Percentiles rank a stretch among this genome's conserved stretches.
phyloP scores from a whole-genome alignment of 2,329 filamentous ascomycete genomes.

The Botryotinia convoluta region DNA sequence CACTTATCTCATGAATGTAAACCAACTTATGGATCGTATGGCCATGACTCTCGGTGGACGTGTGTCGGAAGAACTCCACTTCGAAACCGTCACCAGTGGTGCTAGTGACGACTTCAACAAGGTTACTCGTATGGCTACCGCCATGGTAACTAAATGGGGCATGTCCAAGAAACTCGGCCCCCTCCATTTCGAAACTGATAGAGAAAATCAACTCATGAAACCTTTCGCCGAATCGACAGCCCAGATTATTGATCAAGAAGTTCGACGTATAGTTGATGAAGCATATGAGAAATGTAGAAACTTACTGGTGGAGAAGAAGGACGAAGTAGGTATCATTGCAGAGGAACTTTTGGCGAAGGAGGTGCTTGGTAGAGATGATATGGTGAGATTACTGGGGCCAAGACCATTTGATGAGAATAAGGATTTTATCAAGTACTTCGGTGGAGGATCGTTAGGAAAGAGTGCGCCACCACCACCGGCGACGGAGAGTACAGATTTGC shows the following conservation, averaged over 20 bases:
- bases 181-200: slow-evolving; percentile 77
- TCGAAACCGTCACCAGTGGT: slow-evolving; percentile 91
- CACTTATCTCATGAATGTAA: slow-evolving; percentile 91
- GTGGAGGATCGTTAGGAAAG: slow-evolving; percentile 50
- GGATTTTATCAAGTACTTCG: slow-evolving; percentile 95
- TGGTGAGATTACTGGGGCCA: slow-evolving; percentile 82
- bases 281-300: slow-evolving; percentile 89
- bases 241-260: slow-evolving; percentile 86
- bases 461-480: slow-evolving; percentile 58
- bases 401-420: slow-evolving; percentile 77
- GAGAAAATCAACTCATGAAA: slow-evolving; percentile 81
- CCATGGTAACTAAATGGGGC: slow-evolving; percentile 99
- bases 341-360: slow-evolving; percentile 93
- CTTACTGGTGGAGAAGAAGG: slow-evolving; percentile 80
- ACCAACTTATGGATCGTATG: slow-evolving; percentile 99
- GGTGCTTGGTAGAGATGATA: slow-evolving; percentile 85
- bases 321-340: slow-evolving; percentile 82
- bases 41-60: slow-evolving; percentile 97
- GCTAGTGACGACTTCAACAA: slow-evolving; percentile 98
- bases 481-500: slow-evolving; percentile 39
- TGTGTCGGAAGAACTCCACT: slow-evolving; percentile 93
- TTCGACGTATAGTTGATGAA: slow-evolving; percentile 85
- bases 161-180: slow-evolving; percentile 96
- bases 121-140: slow-evolving; percentile 90
- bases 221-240: slow-evolving; percentile 95